Conservation (phyloP, 73 alveolate genomes). For the Tetrahymena malaccensis region DNA sequence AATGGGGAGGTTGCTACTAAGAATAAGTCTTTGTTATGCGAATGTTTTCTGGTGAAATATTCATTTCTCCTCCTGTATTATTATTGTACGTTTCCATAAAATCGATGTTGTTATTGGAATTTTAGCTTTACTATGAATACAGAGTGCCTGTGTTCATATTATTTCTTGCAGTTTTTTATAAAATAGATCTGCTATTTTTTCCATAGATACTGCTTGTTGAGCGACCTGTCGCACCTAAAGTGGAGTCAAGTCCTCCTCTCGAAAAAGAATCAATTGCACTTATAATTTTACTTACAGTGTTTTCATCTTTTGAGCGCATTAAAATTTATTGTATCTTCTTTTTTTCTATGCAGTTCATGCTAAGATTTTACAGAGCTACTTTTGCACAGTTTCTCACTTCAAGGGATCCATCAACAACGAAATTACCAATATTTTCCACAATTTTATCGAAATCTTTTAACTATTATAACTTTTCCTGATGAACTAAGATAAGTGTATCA, state of each 20-base stretch:
- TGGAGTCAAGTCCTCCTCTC: background rate
- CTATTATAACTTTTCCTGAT: background rate
- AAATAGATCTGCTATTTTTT: background rate
- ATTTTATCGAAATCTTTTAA: background rate
- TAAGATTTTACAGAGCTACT: background rate
- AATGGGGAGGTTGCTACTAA: background rate
- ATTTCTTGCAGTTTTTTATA: background rate
- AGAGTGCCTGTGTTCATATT: background rate
- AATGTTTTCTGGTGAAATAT: background rate
- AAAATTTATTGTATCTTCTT: background rate
- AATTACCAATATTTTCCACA: background rate
- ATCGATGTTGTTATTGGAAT: background rate
- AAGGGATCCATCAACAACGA: background rate
- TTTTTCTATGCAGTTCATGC: background rate
- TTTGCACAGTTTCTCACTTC: background rate
- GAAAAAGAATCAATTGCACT: background rate
- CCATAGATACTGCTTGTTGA: background rate
- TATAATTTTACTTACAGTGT: background rate
- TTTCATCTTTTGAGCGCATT: background rate
- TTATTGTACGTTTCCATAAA: background rate
- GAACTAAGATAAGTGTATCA: background rate
- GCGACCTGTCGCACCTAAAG: background rate
- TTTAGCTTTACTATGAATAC: background rate
- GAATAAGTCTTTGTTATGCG: background rate
- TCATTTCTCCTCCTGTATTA: background rate